Base-by-base conservation (phyloP, 345 rosid genomes). In the Turritis glabra region DNA sequence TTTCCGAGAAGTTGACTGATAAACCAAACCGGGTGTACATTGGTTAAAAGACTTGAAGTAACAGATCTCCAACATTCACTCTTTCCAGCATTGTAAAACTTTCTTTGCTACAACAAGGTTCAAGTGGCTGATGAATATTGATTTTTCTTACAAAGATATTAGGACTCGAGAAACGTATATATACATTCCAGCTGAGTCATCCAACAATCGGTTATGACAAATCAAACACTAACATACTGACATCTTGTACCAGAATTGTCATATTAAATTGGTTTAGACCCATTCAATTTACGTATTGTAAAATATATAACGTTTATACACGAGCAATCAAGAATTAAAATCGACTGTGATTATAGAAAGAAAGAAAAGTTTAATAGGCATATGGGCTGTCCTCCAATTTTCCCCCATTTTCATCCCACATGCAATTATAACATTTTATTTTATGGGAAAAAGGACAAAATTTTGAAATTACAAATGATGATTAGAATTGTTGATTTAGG, bases 371-470 rank as follows among this genome's bases (percentile, higher is more conserved):
- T 38, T 19, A 41, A 21, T 52, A 51, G 35, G 43, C 23, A 71
- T 35, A 15, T 71, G 62, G 63, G 67, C 62, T 71, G 80, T 58
- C 69, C 32, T 52, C 80, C 80, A 77, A 56, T 29, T 29, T 51
- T 22, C 9, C n/a, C 12, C 46, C 5, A 69, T 22, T 43, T 69
- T 57, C n/a, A 35, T 57, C 37, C 32, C 46, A 57, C 19, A 43
- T 43, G 47, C 56, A 64, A 77, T 72, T 43, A 71, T 77, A 77
- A 72, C 68, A 18, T 71, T 77, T 65, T 48, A 3, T 44, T 43
- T 43, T n/a, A 7, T 44, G 0, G 19, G 33, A 5, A 8, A 48
- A 74, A 77, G 18, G 76, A 70, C 59, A 77, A 71, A 8, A 5
- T 46, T 77, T 70, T 72, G 26, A 51, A 65, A 78, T 66, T 18